phyloP scores from a whole-genome alignment of 108 stramenopile species.

The Craspedostauros australis region DNA sequence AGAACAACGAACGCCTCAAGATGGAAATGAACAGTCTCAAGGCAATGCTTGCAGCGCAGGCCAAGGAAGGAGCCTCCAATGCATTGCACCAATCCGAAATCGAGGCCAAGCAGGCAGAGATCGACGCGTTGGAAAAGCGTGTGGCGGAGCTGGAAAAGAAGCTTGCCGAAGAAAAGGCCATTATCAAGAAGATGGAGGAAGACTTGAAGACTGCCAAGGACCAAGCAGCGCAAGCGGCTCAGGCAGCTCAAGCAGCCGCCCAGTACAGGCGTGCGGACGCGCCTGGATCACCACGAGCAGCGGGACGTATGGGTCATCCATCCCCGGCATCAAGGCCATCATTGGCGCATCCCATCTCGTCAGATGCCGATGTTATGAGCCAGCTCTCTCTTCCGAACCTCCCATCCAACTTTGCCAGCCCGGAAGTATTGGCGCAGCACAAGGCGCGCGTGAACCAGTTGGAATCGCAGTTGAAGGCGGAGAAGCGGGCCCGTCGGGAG shows the following conservation, averaged over 20 bases:
- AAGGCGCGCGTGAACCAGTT: conserved; percentile 52
- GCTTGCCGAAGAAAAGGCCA: conserved; percentile 61
- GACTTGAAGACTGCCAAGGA: conserved; percentile 43
- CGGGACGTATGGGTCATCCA: no score
- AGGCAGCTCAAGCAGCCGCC: conserved; percentile 23
- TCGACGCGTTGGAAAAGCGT: conserved; percentile 63
- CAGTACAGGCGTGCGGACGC: conserved; percentile 17
- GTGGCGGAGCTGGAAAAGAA: conserved; percentile 66
- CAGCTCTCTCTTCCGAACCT: conserved; percentile 12
- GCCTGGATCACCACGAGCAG: conserved; percentile 6
- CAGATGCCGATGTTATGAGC: conserved; percentile 1
- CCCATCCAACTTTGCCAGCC: conserved; percentile 42
- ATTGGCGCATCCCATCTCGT: neutral
- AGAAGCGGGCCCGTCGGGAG: conserved; percentile 58
- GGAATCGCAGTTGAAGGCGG: conserved; percentile 70
- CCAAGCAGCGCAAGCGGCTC: conserved; percentile 11
- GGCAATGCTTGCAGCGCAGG: conserved; percentile 85
- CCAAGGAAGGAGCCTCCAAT: conserved; percentile 60
- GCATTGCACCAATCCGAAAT: conserved; percentile 46
- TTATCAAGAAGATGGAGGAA: conserved; percentile 62
- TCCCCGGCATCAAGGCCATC: conserved; percentile 17
- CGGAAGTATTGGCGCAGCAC: conserved; percentile 70
- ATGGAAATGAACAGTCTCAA: conserved; percentile 88
- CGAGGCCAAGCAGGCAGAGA: conserved; percentile 61
- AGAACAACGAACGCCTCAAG: conserved; percentile 84